Evolutionary conservation across 148 eudicot species (phyloP).

Genomic region (Chenopodium berlandieri): DNA sequence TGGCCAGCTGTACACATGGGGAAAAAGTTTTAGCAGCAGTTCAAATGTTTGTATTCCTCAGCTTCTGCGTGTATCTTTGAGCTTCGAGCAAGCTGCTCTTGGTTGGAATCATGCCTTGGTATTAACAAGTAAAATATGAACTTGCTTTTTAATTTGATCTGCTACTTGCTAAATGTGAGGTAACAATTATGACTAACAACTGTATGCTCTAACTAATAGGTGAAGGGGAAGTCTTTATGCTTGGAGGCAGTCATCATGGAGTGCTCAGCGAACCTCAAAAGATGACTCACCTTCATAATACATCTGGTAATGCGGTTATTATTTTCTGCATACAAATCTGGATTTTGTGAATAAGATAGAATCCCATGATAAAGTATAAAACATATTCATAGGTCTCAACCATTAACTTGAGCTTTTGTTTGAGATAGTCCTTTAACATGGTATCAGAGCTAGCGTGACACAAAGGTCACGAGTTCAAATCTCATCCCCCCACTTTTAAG

Average conservation of each 20-base stretch:
- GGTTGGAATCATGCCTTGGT: slow-evolving; percentile 91
- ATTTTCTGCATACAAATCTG: not conserved
- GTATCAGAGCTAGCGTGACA: too few relatives aligned
- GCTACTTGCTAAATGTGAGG: not conserved
- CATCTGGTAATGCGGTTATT: slow-evolving; percentile 34
- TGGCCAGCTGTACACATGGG: slow-evolving; percentile 77
- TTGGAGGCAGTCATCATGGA: slow-evolving; percentile 73
- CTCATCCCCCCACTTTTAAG: too few relatives aligned
- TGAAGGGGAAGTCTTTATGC: slow-evolving; percentile 63
- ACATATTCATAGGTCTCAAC: too few relatives aligned
- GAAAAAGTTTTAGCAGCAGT: slow-evolving; percentile 61
- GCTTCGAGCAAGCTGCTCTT: slow-evolving; percentile 62
- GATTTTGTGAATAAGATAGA: not conserved
- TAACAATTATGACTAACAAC: slow-evolving; percentile 11
- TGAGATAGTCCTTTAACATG: too few relatives aligned
- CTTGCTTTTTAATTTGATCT: not conserved
- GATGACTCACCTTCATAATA: slow-evolving; percentile 22
- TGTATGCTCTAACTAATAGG: slow-evolving; percentile 37
- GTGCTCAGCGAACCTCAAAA: slow-evolving; percentile 44
- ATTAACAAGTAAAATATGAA: slow-evolving; percentile 50
- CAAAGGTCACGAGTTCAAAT: too few relatives aligned
- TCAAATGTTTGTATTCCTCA: slow-evolving; percentile 50
- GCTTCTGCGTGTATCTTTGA: slow-evolving; percentile 29
- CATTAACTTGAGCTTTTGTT: too few relatives aligned
- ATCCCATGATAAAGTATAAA: not conserved